A percentile compares a stretch with the other conserved stretches of the same genome.
phyloP scores from a whole-genome alignment of 371 early-diverging fungal genomes.

The Quaeritorhiza haematococci region DNA sequence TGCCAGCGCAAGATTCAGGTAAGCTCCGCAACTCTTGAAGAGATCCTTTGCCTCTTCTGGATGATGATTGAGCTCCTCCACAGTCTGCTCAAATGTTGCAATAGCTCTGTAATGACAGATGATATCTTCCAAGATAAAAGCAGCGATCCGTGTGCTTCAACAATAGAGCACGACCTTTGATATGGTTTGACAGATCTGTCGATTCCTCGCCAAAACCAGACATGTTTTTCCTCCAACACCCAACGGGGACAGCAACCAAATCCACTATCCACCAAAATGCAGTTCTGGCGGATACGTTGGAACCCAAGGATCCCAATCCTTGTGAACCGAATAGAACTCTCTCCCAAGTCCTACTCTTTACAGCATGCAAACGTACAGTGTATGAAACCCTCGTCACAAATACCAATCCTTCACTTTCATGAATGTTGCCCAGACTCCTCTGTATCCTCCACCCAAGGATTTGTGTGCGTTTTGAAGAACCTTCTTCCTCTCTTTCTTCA shows the following conservation, averaged over 20 bases:
- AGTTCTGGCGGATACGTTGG: no score
- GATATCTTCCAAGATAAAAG: not conserved
- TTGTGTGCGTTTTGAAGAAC: slow-evolving; percentile 8
- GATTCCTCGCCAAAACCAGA: slow-evolving; percentile 7
- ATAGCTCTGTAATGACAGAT: slow-evolving; percentile 1
- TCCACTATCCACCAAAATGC: no score
- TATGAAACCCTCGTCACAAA: slow-evolving; percentile 2
- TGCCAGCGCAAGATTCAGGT: slow-evolving; percentile 1
- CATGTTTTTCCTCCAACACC: slow-evolving; percentile 3
- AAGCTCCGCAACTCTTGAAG: not conserved
- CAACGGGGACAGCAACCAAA: slow-evolving; percentile 6
- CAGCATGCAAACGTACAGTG: not conserved
- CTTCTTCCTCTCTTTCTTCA: not conserved
- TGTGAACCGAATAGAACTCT: not conserved
- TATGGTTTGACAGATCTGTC: slow-evolving; percentile 7
- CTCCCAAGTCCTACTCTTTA: not conserved
- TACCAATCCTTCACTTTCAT: slow-evolving; percentile 1
- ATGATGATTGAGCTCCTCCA: slow-evolving; percentile 10
- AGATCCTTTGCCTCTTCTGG: not conserved
- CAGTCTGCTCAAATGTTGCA: slow-evolving; percentile 4
- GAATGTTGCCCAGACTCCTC: slow-evolving; percentile 6
- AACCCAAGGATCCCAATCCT: no score
- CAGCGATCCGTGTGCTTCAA: not conserved
- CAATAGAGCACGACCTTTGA: not conserved
- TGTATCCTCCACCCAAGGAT: slow-evolving; percentile 13